Base-by-base conservation (phyloP, 345 rosid genomes). In the Cardamine resedifolia region DNA sequence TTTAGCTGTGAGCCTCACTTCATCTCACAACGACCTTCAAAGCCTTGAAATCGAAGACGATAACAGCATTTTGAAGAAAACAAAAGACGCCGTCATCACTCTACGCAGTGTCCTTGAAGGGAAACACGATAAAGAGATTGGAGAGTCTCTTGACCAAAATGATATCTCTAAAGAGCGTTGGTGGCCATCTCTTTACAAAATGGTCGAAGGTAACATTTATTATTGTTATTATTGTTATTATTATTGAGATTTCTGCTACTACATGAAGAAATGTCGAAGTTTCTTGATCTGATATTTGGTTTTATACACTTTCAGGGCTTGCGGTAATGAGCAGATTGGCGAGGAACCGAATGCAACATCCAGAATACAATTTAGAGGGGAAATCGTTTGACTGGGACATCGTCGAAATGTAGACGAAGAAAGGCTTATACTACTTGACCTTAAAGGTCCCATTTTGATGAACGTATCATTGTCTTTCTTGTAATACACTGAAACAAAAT, bases 131-230 rank as follows among this genome's bases (percentile, higher is more conserved):
- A 81, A 81, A 71, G 84, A 72, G 62, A 91, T 95, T 7, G 87
- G 82, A 3, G 80, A 78, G 31, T 59, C 92, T 0, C 80, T 95
- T 53, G 59, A 74, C 48, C 83, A 80, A 70, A 48, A 48, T 55
- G 79, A 86, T 48, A 81, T 90, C 61, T 75, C 96, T 23, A 78
- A 71, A 70, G 93, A 89, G 28, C 70, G 94, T 75, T 91, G 99
- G 99, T 88, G 96, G 96, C 84, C 97, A 7, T 77, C 97, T 56
- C 86, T 95, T 51, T 88, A 90, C 87, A 85, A 74, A 80, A 81
- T 91, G 83, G 73, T 95, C 53, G 96, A 91, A 91, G 99, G 99
- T 91, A 83, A 57, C 0, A n/a, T n/a, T n/a, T n/a, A n/a, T n/a
- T n/a, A n/a, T n/a, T n/a, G n/a, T n/a, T n/a, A n/a, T n/a, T n/a